Conservation (phyloP, 108 stramenopile genomes). For the Aurantiochytrium sp. region DNA sequence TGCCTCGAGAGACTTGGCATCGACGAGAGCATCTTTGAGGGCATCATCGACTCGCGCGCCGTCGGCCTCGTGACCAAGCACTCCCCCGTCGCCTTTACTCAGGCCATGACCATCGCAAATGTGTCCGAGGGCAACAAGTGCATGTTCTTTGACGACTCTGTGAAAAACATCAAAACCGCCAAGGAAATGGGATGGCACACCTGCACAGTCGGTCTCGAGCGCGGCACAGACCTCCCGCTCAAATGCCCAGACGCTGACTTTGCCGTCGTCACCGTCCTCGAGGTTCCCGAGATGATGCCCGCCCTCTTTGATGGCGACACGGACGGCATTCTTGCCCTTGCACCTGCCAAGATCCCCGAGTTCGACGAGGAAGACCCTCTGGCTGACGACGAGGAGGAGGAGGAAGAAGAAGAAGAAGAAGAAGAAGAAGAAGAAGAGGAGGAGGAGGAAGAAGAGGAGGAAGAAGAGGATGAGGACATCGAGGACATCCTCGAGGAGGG, state of each 20-base stretch:
- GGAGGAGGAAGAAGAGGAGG: not conserved
- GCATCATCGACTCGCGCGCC: not conserved
- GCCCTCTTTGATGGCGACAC: not conserved
- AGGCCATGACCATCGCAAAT: not conserved
- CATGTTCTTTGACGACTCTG: not conserved
- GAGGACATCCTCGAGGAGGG: not conserved
- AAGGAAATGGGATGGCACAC: not conserved
- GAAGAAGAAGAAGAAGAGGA: not conserved
- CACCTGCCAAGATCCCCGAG: not conserved
- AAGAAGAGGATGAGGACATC: not conserved
- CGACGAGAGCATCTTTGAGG: not conserved
- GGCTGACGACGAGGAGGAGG: not conserved
- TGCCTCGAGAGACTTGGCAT: not conserved
- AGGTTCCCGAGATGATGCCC: not conserved
- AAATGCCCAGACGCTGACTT: not conserved
- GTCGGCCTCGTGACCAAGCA: constrained; percentile 14
- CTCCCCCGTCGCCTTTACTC: not conserved
- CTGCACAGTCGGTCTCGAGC: not conserved
- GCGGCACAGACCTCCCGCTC: not conserved
- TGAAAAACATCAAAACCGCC: not conserved
- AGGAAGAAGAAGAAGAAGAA: not conserved
- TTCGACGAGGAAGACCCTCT: not conserved
- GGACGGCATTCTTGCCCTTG: not conserved
- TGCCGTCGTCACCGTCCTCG: not conserved
- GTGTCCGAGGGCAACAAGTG: not conserved